phyloP scores from a whole-genome alignment of 805 yeast species.

The Metschnikowia bowlesiae region DNA sequence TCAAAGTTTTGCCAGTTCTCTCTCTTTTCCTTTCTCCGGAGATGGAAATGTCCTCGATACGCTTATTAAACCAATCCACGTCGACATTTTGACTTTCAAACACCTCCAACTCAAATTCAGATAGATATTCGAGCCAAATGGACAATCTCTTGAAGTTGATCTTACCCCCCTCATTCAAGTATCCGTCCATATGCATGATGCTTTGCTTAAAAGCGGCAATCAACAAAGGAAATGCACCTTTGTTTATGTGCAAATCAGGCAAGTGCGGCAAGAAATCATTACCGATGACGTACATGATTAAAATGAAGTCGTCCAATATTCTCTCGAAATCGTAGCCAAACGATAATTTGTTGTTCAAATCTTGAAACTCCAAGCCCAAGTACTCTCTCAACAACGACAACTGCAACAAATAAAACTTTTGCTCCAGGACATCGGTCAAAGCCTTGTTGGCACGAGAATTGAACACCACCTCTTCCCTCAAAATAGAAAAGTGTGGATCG shows the following conservation, averaged over 20 bases:
- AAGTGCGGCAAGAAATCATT: slow-evolving; percentile 96
- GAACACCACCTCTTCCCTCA: slow-evolving; percentile 93
- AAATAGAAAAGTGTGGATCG: slow-evolving; percentile 90
- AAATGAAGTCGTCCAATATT: slow-evolving; percentile 84
- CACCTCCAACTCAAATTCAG: slow-evolving; percentile 77
- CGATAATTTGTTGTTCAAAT: slow-evolving; percentile 55
- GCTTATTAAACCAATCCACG: slow-evolving; percentile 86
- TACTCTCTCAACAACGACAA: slow-evolving; percentile 87
- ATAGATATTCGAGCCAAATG: slow-evolving; percentile 69
- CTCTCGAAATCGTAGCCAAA: slow-evolving; percentile 84
- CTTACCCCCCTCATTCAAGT: slow-evolving; percentile 75
- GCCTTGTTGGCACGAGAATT: slow-evolving; percentile 48
- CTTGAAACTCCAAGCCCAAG: slow-evolving; percentile 76
- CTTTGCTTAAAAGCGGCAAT: slow-evolving; percentile 84
- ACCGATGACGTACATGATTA: slow-evolving; percentile 92
- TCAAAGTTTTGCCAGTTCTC: slow-evolving; percentile 57
- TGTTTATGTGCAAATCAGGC: slow-evolving; percentile 88
- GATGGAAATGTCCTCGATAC: slow-evolving; percentile 71
- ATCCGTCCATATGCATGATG: slow-evolving; percentile 70
- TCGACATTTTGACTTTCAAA: slow-evolving; percentile 84
- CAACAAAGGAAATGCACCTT: slow-evolving; percentile 94
- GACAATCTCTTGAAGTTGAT: slow-evolving; percentile 72
- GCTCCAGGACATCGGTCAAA: slow-evolving; percentile 58
- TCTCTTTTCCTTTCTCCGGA: slow-evolving; percentile 67
- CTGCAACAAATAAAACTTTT: slow-evolving; percentile 79